Evolutionary conservation across 768 basidiomycete species (phyloP).

Genomic region (Russula sp.): DNA sequence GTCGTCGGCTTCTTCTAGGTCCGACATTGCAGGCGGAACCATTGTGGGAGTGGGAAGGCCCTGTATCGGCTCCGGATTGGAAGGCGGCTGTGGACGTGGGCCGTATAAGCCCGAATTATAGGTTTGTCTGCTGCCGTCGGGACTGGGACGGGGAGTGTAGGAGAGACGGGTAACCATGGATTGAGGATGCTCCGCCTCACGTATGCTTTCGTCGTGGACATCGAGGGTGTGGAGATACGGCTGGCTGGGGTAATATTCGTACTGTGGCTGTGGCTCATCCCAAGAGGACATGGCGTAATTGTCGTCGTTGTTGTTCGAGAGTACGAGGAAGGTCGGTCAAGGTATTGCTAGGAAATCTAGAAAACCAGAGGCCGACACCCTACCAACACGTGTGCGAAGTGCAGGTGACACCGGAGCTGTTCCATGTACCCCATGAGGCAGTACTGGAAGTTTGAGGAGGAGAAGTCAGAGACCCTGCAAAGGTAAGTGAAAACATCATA

Average conservation of each 20-base stretch:
- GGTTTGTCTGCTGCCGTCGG: slow-evolving; percentile 17
- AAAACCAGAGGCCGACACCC: slow-evolving; percentile 8
- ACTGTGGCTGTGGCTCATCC: slow-evolving; percentile 11
- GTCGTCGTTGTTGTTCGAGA: neutral
- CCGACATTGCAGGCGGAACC: neutral
- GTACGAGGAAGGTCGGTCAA: slow-evolving; percentile 6
- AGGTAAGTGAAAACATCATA: neutral
- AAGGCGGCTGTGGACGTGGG: slow-evolving; percentile 26
- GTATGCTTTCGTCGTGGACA: slow-evolving; percentile 7
- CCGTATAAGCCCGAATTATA: slow-evolving; percentile 17
- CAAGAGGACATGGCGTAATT: slow-evolving; percentile 17
- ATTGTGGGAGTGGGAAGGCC: slow-evolving; percentile 12
- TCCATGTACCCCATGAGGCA: slow-evolving; percentile 26
- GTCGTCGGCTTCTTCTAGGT: slow-evolving; percentile 21
- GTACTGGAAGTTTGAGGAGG: neutral
- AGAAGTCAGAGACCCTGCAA: neutral
- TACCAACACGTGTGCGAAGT: slow-evolving; percentile 25
- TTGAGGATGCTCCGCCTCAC: slow-evolving; percentile 16
- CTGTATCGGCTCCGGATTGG: slow-evolving; percentile 12
- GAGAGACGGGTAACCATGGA: slow-evolving; percentile 1
- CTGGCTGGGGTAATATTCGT: slow-evolving; percentile 5
- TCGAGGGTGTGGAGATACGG: slow-evolving; percentile 2
- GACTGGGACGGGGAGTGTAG: slow-evolving; percentile 23
- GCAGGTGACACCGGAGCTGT: slow-evolving; percentile 17
- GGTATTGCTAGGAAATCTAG: slow-evolving; percentile 11